Evolutionary conservation across 805 yeast species (phyloP), one percentile per base, ranked within the genome.

Genomic region (Zygoascus ofunaensis): DNA sequence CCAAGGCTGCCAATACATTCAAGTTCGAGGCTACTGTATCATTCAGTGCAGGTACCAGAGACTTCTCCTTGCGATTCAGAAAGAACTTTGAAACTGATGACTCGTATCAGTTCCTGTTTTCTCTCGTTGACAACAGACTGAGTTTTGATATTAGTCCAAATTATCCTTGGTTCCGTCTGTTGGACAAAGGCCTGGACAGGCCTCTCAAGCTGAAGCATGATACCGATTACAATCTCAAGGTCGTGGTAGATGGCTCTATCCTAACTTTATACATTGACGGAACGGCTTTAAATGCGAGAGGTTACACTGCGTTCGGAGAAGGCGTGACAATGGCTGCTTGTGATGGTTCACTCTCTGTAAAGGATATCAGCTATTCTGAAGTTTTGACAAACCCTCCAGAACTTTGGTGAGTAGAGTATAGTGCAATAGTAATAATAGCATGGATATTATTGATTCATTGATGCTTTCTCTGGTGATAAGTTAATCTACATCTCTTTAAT

Each of bases 151-250:
- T n/a, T 24, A 39, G 28, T 30, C 42, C 42, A 17, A 39, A 39
- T 38, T 39, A 15, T 12, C 42, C 42, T 12, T 39, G 42, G 42
- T 39, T 39, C 22, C 20, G 37, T n/a, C 24, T 39, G 42, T 38
- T 39, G 19, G 42, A 34, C 18, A 39, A 39, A 5, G 42, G 42
- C 42, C 39, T 26, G 4, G 26, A 39, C 5, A 38, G 42, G 4
- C 42, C 42, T 39, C 35, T 39, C 37, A 14, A 32, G n/a, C 38
- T 39, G 12, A 38, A 39, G 39, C 37, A 38, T 7, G 28, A 39
- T 14, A 39, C 12, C 15, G 42, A 39, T 17, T 39, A 39, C 19
- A 32, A 39, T 18, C 12, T 39, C 42, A 32, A 28, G 35, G 17
- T 39, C 24, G 37, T 39, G 17, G 42, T 24, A n/a, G 42, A 39